phyloP scores from a whole-genome alignment of 75 land plant species.

The Pinus albicaulis region DNA sequence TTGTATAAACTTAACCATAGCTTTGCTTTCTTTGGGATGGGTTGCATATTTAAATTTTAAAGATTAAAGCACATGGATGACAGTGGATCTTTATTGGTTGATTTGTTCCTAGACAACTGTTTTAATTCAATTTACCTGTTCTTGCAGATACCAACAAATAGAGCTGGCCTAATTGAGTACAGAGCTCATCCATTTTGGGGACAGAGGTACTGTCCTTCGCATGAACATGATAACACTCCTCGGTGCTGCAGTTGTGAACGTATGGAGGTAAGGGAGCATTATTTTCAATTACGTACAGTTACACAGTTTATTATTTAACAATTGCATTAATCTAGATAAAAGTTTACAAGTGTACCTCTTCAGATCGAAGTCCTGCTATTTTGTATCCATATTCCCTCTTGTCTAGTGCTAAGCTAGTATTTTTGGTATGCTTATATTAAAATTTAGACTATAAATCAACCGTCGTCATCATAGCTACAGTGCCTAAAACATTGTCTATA shows the following conservation, averaged over 20 bases:
- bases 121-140: background rate
- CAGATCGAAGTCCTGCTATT: too few species aligned
- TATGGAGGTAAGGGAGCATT: slow-evolving; percentile 30
- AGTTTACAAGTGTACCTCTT: background rate
- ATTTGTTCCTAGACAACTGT: background rate
- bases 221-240: slow-evolving; percentile 45
- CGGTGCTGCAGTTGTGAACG: slow-evolving; percentile 61
- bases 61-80: background rate
- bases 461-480: background rate
- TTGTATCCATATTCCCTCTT: too few species aligned
- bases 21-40: background rate
- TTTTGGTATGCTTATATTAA: too few species aligned
- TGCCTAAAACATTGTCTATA: background rate
- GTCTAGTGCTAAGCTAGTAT: too few species aligned
- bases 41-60: background rate
- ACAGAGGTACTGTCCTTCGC: slow-evolving; percentile 48
- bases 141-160: slow-evolving; percentile 46
- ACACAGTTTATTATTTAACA: background rate
- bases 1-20: background rate
- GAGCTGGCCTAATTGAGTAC: slow-evolving; percentile 45
- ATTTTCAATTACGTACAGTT: background rate
- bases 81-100: background rate
- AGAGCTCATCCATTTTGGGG: slow-evolving; percentile 60
- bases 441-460: background rate
- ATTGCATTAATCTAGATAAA: background rate